These are phyloP conservation scores for Huntiella abstrusa DNA, from an alignment of 2,329 filamentous ascomycete species.

Conservation along the genomic window DNA sequence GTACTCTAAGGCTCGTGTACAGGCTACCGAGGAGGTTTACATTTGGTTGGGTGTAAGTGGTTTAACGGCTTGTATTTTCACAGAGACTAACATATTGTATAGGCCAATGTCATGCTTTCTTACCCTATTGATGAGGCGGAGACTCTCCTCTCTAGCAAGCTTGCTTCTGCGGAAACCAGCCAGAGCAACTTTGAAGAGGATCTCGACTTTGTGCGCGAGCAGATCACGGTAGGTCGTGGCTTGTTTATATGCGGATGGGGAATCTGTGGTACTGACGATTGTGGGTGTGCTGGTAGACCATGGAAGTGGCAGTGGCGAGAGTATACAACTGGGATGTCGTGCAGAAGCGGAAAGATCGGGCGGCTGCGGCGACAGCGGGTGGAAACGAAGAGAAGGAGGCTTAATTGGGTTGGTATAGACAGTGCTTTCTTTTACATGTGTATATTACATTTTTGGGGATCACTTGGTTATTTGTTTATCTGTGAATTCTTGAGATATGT, in stretches of 20 bases:
- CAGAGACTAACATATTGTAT: neutral
- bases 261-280: neutral
- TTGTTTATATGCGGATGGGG: neutral
- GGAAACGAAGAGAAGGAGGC: constrained; percentile 20
- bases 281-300: constrained; percentile 39
- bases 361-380: constrained; percentile 33
- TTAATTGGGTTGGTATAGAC: neutral
- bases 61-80: constrained; percentile 15
- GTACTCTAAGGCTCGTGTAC: constrained; percentile 70
- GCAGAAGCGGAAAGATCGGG: constrained; percentile 81
- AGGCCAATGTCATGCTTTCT: constrained; percentile 94
- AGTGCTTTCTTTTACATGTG: too few relatives aligned
- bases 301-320: constrained; percentile 87
- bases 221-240: constrained; percentile 59
- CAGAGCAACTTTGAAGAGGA: constrained; percentile 88
- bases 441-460: too few relatives aligned
- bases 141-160: constrained; percentile 55
- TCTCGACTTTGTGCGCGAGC: constrained; percentile 82
- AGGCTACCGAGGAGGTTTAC: constrained; percentile 77
- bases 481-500: too few relatives aligned
- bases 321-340: constrained; percentile 99
- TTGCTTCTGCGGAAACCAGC: constrained; percentile 60
- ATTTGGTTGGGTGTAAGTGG: constrained; percentile 70
- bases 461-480: too few relatives aligned
- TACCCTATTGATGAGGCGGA: constrained; percentile 84